phyloP scores from a whole-genome alignment of 768 basidiomycete species.

The Calocybe cyanea region DNA sequence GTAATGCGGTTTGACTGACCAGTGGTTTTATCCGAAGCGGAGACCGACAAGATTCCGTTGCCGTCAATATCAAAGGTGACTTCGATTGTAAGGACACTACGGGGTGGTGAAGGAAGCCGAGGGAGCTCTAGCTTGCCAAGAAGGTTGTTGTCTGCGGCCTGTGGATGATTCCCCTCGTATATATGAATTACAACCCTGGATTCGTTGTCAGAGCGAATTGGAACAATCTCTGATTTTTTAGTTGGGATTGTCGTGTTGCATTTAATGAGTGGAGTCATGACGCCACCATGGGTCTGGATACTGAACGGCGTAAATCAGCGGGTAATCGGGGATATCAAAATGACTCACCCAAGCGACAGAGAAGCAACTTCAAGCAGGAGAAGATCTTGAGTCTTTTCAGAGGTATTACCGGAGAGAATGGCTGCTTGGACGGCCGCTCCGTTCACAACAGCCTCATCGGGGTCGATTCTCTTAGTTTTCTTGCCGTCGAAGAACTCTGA shows the following conservation, averaged over 20 bases:
- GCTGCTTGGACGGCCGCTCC: background rate
- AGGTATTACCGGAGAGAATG: slow-evolving; percentile 52
- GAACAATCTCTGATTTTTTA: background rate
- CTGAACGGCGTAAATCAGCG: background rate
- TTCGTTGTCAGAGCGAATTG: too few species aligned
- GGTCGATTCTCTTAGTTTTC: background rate
- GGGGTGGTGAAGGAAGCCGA: background rate
- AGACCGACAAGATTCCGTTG: background rate
- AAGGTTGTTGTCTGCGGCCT: background rate
- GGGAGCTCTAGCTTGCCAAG: background rate
- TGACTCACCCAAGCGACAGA: slow-evolving; percentile 58
- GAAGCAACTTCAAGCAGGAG: slow-evolving; percentile 93
- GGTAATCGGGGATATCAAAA: slow-evolving; percentile 24
- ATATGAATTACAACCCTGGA: too few species aligned
- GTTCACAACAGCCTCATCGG: background rate
- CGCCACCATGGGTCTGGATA: background rate
- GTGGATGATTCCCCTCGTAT: too few species aligned
- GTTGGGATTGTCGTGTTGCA: background rate
- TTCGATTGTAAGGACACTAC: background rate
- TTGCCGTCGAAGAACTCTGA: background rate
- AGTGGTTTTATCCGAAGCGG: background rate
- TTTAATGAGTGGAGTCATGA: background rate
- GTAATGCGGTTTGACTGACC: too few species aligned
- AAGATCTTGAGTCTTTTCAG: slow-evolving; percentile 96
- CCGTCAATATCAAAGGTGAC: background rate